Evolutionary conservation across 495 filamentous ascomycete genomes (phyloP), one percentile per base, ranked within the genome.

Genomic region (Podospora didyma): DNA sequence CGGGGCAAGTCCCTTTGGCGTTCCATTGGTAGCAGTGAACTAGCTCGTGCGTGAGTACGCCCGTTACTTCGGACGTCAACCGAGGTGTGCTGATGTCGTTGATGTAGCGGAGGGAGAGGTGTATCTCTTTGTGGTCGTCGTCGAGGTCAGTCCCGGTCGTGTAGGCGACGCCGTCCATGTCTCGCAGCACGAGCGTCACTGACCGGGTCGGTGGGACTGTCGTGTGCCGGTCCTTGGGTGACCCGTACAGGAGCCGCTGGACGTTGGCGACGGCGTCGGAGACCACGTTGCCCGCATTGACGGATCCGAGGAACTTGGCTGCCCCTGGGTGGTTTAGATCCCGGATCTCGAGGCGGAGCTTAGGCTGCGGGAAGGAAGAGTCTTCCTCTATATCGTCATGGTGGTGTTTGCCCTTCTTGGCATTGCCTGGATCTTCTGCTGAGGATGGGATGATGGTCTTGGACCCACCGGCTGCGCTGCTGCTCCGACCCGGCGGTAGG

Each of bases 1-100:
- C 85, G 0, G 93, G 93, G 16, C 79, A 81, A 3, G 74, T 78
- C 0, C 80, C 82, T 2, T 71, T 74, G 1, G 79, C 87, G 51
- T 88, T 84, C 71, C 89, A 90, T 68, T 98, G 94, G 73, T 88
- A 96, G 74, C 92, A 97, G 68, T 98, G 94, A 11, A 97, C 94
- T 59, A 97, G 86, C 73, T 98, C 94, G 69, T 98, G 94, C 0
- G 85, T 83, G 9, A 98, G 63, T 2, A 98, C 90, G 39, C 94
- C 94, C 11, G 78, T 71, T 54, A 97, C 84, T 73, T 98, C 94
- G 31, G 80, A 62, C n/a, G 69, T 46, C 14, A 69, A 69, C 12
- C 75, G 75, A 2, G 70, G 51, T 0, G 64, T 1, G 54, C 75
- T 68, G 53, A 72, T 67, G 14, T 70, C 54, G 34, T 66, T 59